A percentile compares a stretch with the other conserved stretches of the same genome.
phyloP scores from a whole-genome alignment of 2,329 filamentous ascomycete species.

The Xylaria sp. region DNA sequence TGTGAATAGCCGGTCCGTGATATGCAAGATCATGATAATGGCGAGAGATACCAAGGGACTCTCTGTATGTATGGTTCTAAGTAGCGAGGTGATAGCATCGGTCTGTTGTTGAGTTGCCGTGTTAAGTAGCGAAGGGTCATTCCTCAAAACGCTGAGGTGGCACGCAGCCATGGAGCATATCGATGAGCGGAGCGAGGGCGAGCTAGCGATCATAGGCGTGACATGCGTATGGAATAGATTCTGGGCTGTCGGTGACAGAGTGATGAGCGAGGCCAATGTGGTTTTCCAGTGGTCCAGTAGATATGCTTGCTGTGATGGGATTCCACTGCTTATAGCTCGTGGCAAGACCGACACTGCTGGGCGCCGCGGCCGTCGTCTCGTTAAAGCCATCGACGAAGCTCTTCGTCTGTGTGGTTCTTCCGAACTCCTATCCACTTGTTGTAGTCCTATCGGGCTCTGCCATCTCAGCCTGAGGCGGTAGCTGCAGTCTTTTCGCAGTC shows the following conservation, averaged over 20 bases:
- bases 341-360: conserved; percentile 11
- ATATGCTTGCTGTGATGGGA: conserved; percentile 34
- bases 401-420: conserved; percentile 30
- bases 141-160: conserved; percentile 46
- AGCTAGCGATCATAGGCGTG: conserved; percentile 48
- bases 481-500: conserved; percentile 48
- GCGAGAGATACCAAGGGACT: conserved; percentile 47
- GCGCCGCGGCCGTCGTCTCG: conserved; percentile 11
- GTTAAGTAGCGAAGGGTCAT: conserved; percentile 40
- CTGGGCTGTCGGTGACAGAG: conserved; percentile 43
- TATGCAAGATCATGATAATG: conserved; percentile 48
- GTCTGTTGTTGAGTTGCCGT: conserved; percentile 44
- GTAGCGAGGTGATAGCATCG: conserved; percentile 41
- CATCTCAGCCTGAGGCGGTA: conserved; percentile 49
- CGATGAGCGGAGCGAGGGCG: conserved; percentile 45
- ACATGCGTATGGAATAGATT: conserved; percentile 50
- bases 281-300: conserved; percentile 49
- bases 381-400: neutral
- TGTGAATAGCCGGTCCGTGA: conserved; percentile 48
- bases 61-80: conserved; percentile 40
- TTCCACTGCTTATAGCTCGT: conserved; percentile 27
- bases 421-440: conserved; percentile 22
- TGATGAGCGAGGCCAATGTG: conserved; percentile 46
- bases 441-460: conserved; percentile 38
- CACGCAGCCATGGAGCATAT: conserved; percentile 49